Base-by-base conservation (phyloP, 2,329 filamentous ascomycete species). In the Colletotrichum horii region DNA sequence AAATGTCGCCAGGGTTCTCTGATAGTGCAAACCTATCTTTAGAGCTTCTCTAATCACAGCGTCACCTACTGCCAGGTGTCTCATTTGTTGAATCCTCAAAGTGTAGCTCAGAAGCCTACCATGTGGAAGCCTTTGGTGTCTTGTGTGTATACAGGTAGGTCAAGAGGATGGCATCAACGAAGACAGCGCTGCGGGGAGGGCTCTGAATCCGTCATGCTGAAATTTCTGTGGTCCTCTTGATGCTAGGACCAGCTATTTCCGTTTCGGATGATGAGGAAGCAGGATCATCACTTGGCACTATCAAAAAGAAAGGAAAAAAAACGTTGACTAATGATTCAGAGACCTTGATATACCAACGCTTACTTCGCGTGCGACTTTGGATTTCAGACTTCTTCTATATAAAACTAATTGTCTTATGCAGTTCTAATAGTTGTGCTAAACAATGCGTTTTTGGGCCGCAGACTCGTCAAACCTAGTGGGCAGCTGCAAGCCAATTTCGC, bases 201-300 rank as follows among this genome's bases (percentile, higher is more conserved):
- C 38, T 12, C 19, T 48, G 9, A 48, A 0, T 9, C 38, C 38
- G 12, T n/a, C 0, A 48, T 48, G 19, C 38, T 0, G 19, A 9
- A 48, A n/a, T 48, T 6, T 43, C 1, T n/a, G 1, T 43, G 38
- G 11, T 43, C 1, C 3, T 6, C 19, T n/a, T 48, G 38, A 43
- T 43, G 38, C 38, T 12, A 9, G 19, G 0, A 1, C 19, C 1
- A n/a, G 38, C 38, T 4, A 12, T 1, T 8, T n/a, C n/a, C 3
- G 19, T 43, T 12, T 43, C 38, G 38, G 9, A 0, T 19, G 6
- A 4, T n/a, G 3, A 12, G 1, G 11, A 48, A 1, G 38, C 9
- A 0, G 12, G 38, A 48, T 48, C 0, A 9, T 48, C 3, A 0
- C n/a, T n/a, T n/a, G n/a, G n/a, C n/a, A n/a, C n/a, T n/a, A n/a